These are phyloP conservation scores for Thalassiosira pacifica DNA, from an alignment of 352 stramenopile species.

Conservation along the genomic window DNA sequence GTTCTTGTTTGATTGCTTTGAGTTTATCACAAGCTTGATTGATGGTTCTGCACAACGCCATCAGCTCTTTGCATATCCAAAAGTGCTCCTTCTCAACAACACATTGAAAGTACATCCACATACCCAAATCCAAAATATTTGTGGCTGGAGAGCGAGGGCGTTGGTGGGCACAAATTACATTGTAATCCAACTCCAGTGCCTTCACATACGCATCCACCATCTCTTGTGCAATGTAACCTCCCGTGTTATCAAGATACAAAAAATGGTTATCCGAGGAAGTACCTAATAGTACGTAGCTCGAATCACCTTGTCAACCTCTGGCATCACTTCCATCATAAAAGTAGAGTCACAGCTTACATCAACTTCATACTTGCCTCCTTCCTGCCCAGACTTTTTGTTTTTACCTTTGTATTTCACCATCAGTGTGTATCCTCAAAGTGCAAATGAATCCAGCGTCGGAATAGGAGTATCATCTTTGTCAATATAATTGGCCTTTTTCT, in stretches of 20 bases:
- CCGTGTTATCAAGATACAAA: conserved; percentile 43
- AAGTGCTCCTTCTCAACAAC: conserved; percentile 22
- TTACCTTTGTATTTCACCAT: too few species aligned
- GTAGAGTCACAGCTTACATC: conserved; percentile 44
- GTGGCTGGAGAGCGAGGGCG: conserved; percentile 40
- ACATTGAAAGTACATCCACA: conserved; percentile 45
- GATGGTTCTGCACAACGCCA: background rate
- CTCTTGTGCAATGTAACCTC: conserved; percentile 20
- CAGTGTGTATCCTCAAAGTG: too few species aligned
- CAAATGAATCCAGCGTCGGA: too few species aligned
- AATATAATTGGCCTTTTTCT: too few species aligned
- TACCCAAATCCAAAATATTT: conserved; percentile 51
- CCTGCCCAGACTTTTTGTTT: too few species aligned
- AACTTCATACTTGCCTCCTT: too few species aligned
- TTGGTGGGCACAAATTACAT: conserved; percentile 19
- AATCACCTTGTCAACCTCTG: conserved; percentile 14
- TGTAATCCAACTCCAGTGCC: conserved; percentile 4
- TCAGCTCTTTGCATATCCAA: background rate
- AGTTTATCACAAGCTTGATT: background rate
- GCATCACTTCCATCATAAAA: conserved; percentile 13
- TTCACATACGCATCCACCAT: conserved; percentile 15
- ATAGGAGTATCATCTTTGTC: too few species aligned
- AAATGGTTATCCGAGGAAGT: background rate
- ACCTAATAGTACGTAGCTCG: conserved; percentile 30
- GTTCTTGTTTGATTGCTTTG: background rate